These are phyloP conservation scores for Trichothecium sympodiale DNA, from an alignment of 2,329 filamentous ascomycete species.

Conservation along the genomic window DNA sequence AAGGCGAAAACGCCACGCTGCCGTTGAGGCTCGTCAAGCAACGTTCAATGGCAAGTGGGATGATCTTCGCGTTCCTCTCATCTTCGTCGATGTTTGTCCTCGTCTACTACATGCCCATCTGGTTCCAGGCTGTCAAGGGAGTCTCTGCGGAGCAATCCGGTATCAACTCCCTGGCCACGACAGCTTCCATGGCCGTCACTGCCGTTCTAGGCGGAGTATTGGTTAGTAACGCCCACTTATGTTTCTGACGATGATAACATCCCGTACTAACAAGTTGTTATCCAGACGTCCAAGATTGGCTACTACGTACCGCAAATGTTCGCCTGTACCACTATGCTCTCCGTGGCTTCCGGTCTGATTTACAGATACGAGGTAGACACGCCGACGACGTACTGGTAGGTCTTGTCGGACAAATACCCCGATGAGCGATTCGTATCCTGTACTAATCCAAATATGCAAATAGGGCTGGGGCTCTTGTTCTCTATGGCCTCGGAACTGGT, in stretches of 20 bases:
- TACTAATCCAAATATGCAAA: not conserved
- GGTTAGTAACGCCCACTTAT: not conserved
- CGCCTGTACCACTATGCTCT: slow-evolving; percentile 2
- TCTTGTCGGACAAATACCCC: not conserved
- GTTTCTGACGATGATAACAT: no score
- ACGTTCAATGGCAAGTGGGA: slow-evolving; percentile 60
- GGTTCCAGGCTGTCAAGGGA: slow-evolving; percentile 34
- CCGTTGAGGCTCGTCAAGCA: slow-evolving; percentile 59
- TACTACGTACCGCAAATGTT: slow-evolving; percentile 10
- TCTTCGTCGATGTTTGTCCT: not conserved
- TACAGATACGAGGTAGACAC: slow-evolving; percentile 4
- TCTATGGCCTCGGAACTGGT: slow-evolving; percentile 9
- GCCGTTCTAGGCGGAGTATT: slow-evolving; percentile 1
- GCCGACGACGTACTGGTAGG: slow-evolving; percentile 4
- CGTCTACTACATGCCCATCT: slow-evolving; percentile 29
- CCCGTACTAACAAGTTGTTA: no score
- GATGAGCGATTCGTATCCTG: not conserved
- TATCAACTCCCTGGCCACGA: slow-evolving; percentile 5
- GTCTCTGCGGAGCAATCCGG: slow-evolving; percentile 17
- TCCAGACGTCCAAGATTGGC: slow-evolving; percentile 3
- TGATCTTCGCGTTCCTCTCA: slow-evolving; percentile 14
- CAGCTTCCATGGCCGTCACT: not conserved
- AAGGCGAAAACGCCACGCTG: slow-evolving; percentile 22
- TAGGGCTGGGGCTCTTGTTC: slow-evolving; percentile 4
- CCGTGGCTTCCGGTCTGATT: slow-evolving; percentile 5